phyloP scores from a whole-genome alignment of 805 yeast genomes.

The Kodamaea kakaduensis region DNA sequence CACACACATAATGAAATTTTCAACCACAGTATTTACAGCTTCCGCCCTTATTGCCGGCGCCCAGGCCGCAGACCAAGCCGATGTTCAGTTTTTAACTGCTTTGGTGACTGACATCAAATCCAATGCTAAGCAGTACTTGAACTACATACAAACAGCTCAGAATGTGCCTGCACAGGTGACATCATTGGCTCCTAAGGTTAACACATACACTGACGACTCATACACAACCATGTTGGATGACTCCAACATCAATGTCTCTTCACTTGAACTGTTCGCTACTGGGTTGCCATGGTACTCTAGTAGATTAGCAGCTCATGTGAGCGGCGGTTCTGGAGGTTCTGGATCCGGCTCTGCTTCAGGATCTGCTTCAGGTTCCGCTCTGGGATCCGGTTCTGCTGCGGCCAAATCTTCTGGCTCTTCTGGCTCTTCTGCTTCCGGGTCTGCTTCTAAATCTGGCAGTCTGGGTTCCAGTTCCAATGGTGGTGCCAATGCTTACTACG shows the following conservation, averaged over 20 bases:
- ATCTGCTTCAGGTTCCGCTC: constrained; percentile 9
- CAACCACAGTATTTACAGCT: constrained; percentile 12
- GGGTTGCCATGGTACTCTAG: constrained; percentile 37
- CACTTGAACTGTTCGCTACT: constrained; percentile 30
- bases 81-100: constrained; percentile 31
- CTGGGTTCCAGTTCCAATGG: constrained; percentile 7
- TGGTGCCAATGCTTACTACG: constrained; percentile 14
- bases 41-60: constrained; percentile 17
- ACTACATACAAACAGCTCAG: constrained; percentile 25
- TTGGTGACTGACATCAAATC: constrained; percentile 32
- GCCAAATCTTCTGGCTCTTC: constrained; percentile 12
- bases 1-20: constrained; percentile 18
- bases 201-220: constrained; percentile 42
- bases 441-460: constrained; percentile 13
- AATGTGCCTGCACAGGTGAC: constrained; percentile 27
- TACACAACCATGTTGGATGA: constrained; percentile 39
- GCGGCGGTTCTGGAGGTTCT: constrained; percentile 4
- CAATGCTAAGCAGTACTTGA: constrained; percentile 28
- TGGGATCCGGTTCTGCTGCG: constrained; percentile 10
- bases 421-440: constrained; percentile 12
- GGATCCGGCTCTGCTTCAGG: constrained; percentile 9
- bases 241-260: constrained; percentile 19
- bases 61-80: constrained; percentile 16
- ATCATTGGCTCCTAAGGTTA: constrained; percentile 25
- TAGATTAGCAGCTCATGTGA: constrained; percentile 14